phyloP scores from a whole-genome alignment of 192 early-diverging fungal species.

The Entophlyctis luteolus region DNA sequence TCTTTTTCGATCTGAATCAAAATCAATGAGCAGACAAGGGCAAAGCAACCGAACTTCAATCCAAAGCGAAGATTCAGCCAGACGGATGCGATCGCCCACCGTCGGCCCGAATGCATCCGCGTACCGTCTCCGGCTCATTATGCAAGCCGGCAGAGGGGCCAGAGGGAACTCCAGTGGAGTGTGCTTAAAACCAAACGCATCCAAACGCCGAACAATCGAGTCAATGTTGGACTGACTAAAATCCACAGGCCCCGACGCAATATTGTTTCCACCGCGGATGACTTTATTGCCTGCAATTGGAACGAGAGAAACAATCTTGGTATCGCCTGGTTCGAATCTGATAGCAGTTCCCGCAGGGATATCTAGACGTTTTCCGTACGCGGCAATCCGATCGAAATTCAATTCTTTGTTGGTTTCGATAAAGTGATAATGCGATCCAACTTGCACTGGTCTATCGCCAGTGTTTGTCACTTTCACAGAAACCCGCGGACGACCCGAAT shows the following conservation, averaged over 20 bases:
- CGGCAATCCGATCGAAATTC: constrained; percentile 74
- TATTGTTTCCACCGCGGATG: constrained; percentile 80
- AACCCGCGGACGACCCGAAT: constrained; percentile 67
- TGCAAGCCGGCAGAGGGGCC: constrained; percentile 50
- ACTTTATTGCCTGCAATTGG: constrained; percentile 76
- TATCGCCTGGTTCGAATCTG: constrained; percentile 90
- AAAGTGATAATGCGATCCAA: constrained; percentile 96
- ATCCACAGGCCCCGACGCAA: constrained; percentile 75
- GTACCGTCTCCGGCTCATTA: constrained; percentile 77
- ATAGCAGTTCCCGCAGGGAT: constrained; percentile 92
- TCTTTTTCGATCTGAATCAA: constrained; percentile 81
- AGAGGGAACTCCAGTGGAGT: constrained; percentile 47
- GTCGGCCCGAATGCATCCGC: constrained; percentile 92
- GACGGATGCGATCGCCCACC: constrained; percentile 77
- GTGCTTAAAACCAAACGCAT: constrained; percentile 60
- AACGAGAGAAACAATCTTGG: constrained; percentile 75
- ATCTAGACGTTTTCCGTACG: constrained; percentile 85
- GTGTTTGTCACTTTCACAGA: constrained; percentile 79
- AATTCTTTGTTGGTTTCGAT: constrained; percentile 84
- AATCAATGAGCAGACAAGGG: constrained; percentile 75
- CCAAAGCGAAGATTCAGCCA: constrained; percentile 71
- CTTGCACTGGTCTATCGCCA: constrained; percentile 91
- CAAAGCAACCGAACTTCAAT: constrained; percentile 80
- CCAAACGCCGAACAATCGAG: constrained; percentile 49
- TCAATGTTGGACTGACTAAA: neutral